Percentiles rank a stretch among this genome's conserved stretches.
Evolutionary conservation across 768 basidiomycete genomes (phyloP).

Genomic region (Suillus spraguei): DNA sequence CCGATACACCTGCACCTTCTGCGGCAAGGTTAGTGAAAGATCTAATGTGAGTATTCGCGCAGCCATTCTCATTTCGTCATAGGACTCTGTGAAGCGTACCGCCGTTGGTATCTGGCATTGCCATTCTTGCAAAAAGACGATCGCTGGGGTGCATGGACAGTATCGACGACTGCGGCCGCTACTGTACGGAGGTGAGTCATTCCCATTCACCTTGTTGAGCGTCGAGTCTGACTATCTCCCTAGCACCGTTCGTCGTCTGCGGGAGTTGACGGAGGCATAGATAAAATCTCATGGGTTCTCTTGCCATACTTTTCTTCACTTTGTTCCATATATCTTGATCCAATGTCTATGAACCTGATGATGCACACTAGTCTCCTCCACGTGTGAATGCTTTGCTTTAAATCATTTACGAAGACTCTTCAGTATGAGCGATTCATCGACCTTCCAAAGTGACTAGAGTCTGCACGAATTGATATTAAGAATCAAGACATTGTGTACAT

Average conservation of each 20-base stretch:
- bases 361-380: background rate
- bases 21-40: slow-evolving; percentile 83
- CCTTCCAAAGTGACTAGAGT: background rate
- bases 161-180: slow-evolving; percentile 95
- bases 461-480: background rate
- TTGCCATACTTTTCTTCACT: slow-evolving; percentile 24
- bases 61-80: slow-evolving; percentile 4
- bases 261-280: slow-evolving; percentile 93
- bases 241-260: slow-evolving; percentile 94
- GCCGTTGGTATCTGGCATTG: slow-evolving; percentile 99
- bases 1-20: slow-evolving; percentile 98
- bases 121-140: slow-evolving; percentile 91
- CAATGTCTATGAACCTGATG: slow-evolving; percentile 21
- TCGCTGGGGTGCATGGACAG: slow-evolving; percentile 99
- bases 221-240: slow-evolving; percentile 7
- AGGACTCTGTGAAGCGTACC: slow-evolving; percentile 96
- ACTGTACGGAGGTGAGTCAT: slow-evolving; percentile 89
- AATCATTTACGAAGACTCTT: background rate
- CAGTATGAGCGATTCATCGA: background rate
- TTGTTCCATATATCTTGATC: slow-evolving; percentile 24
- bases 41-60: background rate
- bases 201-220: background rate
- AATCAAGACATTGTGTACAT: slow-evolving; percentile 7
- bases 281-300: slow-evolving; percentile 30
- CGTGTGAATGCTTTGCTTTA: background rate